Evolutionary conservation across 768 basidiomycete species (phyloP).

Genomic region (Lactarius deliciosus): DNA sequence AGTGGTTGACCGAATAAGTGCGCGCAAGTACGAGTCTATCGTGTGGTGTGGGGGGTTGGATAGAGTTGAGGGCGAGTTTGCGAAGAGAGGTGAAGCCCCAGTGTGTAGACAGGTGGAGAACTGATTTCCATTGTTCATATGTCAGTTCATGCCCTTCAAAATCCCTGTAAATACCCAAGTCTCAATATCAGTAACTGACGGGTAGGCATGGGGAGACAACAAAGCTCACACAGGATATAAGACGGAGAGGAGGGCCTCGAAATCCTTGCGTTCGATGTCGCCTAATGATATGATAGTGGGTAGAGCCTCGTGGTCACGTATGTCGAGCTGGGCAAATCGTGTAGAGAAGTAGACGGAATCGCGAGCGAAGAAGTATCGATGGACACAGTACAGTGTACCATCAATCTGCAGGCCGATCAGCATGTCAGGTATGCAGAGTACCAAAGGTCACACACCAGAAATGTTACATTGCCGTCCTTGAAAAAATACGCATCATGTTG

Average conservation of each 20-base stretch:
- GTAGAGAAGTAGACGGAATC: slow-evolving; percentile 25
- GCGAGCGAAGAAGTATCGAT: slow-evolving; percentile 26
- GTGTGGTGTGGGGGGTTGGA: slow-evolving; percentile 9
- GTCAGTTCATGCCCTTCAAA: slow-evolving; percentile 9
- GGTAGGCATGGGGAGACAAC: neutral
- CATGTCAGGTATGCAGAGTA: neutral
- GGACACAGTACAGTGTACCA: slow-evolving; percentile 22
- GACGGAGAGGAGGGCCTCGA: slow-evolving; percentile 7
- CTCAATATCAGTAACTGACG: neutral
- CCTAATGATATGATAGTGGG: slow-evolving; percentile 1
- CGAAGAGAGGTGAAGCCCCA: slow-evolving; percentile 33
- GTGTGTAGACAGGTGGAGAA: slow-evolving; percentile 32
- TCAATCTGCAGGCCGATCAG: slow-evolving; percentile 20
- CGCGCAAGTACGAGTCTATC: slow-evolving; percentile 16
- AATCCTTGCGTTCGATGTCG: slow-evolving; percentile 5
- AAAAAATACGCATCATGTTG: slow-evolving; percentile 21
- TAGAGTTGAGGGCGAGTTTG: slow-evolving; percentile 4
- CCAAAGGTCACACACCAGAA: slow-evolving; percentile 9
- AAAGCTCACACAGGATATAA: slow-evolving; percentile 9
- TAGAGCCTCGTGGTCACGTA: slow-evolving; percentile 18
- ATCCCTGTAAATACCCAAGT: neutral
- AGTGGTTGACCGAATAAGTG: slow-evolving; percentile 1
- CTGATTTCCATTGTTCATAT: slow-evolving; percentile 32
- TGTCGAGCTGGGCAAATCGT: slow-evolving; percentile 15
- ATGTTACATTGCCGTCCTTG: slow-evolving; percentile 26